Percentiles rank a stretch among this genome's conserved stretches.
These are phyloP conservation scores for Apocynum venetum DNA, from an alignment of 257 asterid genomes.

Conservation along the genomic window DNA sequence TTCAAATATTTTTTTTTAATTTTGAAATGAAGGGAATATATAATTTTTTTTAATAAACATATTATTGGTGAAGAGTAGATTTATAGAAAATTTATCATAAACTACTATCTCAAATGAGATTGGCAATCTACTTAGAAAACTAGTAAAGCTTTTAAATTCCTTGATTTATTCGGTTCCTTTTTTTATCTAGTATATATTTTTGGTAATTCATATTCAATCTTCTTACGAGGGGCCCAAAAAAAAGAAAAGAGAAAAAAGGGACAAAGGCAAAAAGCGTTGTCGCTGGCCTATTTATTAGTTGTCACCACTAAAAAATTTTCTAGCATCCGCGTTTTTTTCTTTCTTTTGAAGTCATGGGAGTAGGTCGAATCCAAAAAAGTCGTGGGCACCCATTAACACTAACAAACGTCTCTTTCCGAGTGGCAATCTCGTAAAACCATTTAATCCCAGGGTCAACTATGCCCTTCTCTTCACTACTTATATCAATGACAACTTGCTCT, in stretches of 20 bases:
- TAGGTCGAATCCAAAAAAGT: conserved; percentile 9
- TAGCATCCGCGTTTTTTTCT: conserved; percentile 9
- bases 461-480: conserved; percentile 8
- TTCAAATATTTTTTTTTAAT: too few species aligned
- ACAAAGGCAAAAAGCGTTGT: background rate
- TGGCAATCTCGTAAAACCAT: conserved; percentile 23
- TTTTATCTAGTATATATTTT: too few species aligned
- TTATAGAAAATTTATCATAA: too few species aligned
- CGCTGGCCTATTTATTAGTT: background rate
- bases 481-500: conserved; percentile 15
- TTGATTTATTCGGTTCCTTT: too few species aligned
- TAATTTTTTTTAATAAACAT: too few species aligned
- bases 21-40: too few species aligned
- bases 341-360: background rate
- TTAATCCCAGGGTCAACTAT: conserved; percentile 10
- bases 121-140: too few species aligned
- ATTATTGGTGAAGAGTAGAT: too few species aligned
- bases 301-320: background rate
- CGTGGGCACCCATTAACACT: conserved; percentile 22
- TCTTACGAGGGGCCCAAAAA: background rate
- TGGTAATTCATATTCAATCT: background rate
- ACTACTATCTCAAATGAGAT: too few species aligned
- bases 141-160: too few species aligned
- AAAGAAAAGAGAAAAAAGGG: too few species aligned
- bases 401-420: background rate